These are phyloP conservation scores for Oropetium thomaeum DNA, from an alignment of 176 grass and related monocot species.

Conservation along the genomic window DNA sequence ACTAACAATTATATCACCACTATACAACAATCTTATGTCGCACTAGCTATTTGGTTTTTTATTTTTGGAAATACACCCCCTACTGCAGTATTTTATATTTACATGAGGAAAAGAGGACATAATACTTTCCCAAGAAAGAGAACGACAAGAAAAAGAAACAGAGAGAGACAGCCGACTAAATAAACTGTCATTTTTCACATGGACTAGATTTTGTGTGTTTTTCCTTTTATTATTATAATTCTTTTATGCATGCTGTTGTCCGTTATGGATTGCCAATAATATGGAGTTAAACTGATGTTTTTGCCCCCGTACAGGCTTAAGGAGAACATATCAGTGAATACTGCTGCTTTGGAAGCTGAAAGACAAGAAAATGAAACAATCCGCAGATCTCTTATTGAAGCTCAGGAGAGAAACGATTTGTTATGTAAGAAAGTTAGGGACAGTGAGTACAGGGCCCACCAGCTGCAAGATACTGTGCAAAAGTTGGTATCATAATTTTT, in stretches of 20 bases:
- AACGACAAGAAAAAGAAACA: not conserved
- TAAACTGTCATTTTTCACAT: no score
- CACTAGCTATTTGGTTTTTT: not conserved
- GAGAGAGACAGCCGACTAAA: not conserved
- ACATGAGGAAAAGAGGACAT: not conserved
- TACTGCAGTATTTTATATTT: no score
- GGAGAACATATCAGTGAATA: conserved; percentile 36
- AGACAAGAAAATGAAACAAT: conserved; percentile 52
- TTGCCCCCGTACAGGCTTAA: conserved; percentile 41
- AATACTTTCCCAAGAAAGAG: not conserved
- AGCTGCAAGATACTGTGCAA: conserved; percentile 56
- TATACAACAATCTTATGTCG: not conserved
- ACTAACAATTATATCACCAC: not conserved
- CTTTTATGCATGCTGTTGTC: not conserved
- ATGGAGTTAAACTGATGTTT: conserved; percentile 27
- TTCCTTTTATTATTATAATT: not conserved
- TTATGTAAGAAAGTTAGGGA: conserved; percentile 52
- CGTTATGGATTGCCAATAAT: not conserved
- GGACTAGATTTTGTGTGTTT: not conserved
- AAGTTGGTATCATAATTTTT: conserved; percentile 43
- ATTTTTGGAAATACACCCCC: no score
- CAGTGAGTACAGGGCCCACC: conserved; percentile 49
- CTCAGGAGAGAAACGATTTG: conserved; percentile 44
- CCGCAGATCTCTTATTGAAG: conserved; percentile 51
- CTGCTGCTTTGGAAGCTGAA: conserved; percentile 42